A percentile compares a stretch with the other conserved stretches of the same genome.
phyloP scores from a whole-genome alignment of 2,329 filamentous ascomycete species.

The Alternaria brassicae region DNA sequence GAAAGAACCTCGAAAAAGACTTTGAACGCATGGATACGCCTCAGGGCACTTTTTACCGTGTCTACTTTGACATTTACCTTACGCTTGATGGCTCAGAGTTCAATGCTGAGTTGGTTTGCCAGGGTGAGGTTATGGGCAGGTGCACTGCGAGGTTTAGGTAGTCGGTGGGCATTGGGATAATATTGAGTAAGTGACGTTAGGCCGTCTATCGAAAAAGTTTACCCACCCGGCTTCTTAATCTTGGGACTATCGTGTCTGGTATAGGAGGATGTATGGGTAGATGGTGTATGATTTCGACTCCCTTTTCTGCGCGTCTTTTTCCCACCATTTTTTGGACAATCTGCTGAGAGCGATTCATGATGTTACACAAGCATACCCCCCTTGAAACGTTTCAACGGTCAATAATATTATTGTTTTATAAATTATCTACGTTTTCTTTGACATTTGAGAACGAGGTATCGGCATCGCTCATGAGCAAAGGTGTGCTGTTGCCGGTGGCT shows the following conservation, averaged over 20 bases:
- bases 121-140: constrained; percentile 97
- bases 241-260: neutral
- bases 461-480: neutral
- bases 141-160: constrained; percentile 88
- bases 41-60: constrained; percentile 74
- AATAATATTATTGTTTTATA: neutral
- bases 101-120: constrained; percentile 97
- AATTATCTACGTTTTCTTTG: too few species aligned
- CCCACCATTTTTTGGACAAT: neutral
- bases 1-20: constrained; percentile 98
- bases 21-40: constrained; percentile 99
- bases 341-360: neutral
- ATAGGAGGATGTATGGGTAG: neutral
- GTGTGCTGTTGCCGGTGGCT: neutral
- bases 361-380: neutral
- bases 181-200: neutral
- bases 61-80: constrained; percentile 77
- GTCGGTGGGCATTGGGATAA: neutral
- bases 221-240: neutral
- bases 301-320: neutral
- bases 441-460: too few species aligned
- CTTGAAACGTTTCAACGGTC: neutral
- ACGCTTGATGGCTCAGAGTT: constrained; percentile 97
- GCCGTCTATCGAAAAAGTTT: neutral
- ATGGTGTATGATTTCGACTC: neutral